Base-by-base conservation (phyloP, 1,284 basidiomycete genomes). In the Anthracocystis panici-leucophaei region DNA sequence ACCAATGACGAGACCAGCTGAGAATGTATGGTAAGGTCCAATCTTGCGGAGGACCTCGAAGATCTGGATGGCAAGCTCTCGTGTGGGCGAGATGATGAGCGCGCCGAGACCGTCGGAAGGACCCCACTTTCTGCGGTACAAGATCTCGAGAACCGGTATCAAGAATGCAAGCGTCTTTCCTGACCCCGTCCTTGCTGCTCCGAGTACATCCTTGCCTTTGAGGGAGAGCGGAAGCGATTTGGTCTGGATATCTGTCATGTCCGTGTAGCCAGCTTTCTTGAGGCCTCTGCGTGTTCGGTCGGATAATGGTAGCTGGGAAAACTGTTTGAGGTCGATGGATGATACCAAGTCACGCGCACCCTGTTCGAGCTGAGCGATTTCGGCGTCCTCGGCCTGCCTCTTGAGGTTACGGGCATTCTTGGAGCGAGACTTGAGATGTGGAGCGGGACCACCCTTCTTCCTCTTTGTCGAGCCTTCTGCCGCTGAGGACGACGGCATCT, bases 41-140 rank as follows among this genome's bases (percentile, higher is more conserved):
- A 98, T 94, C 60, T 92, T 92, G 44, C 94, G 90, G 11, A 99
- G 87, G 6, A 98, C 95, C 62, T 96, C 94, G 85, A 99, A 99
- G 74, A 97, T 98, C 88, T 98, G 95, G 12, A 97, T 93, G 1
- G 95, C 95, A 57, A 99, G 87, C 87, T 99, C 97, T 62, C 96
- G 89, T 1, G 96, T 99, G 1, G 97, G 97, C 3, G 93, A 95
- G 75, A 99, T 93, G 75, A 99, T 91, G 49, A 99, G 87, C 1
- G 95, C 96, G 11, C 97, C 95, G 4, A 99, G 88, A 8, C 92
- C 92, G 84, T 94, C 93, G 71, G 90, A 89, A 3, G 90, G 90
- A 0, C 92, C 92, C 92, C 93, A 94, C 81, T 90, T 91, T 63
- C 88, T 87, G 50, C 91, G 88, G 80, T 92, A 91, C 27, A 94